Percentiles rank a stretch among this genome's conserved stretches.
Conservation (phyloP, 768 basidiomycete species). For the Daedaleopsis sinensis region DNA sequence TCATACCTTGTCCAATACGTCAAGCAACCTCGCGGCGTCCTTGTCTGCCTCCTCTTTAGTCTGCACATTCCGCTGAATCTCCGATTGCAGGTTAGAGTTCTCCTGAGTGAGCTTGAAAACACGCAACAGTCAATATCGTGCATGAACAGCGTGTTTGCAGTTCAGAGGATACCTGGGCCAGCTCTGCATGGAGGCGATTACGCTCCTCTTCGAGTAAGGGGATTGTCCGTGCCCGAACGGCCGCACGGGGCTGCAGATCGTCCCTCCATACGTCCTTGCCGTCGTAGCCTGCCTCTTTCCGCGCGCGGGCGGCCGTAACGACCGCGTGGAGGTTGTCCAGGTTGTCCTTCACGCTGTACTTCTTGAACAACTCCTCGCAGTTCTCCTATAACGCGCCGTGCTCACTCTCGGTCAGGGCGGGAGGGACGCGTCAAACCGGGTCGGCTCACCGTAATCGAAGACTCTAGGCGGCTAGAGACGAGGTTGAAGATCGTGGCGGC, state of each 20-base stretch:
- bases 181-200: constrained; percentile 39
- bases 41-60: constrained; percentile 50
- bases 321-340: constrained; percentile 72
- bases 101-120: constrained; percentile 57
- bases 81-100: constrained; percentile 49
- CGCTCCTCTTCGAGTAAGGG: constrained; percentile 55
- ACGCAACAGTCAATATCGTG: not conserved
- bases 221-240: constrained; percentile 63
- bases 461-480: constrained; percentile 73
- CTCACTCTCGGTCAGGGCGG: not conserved
- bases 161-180: constrained; percentile 37
- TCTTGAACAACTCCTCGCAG: constrained; percentile 68
- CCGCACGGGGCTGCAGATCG: constrained; percentile 61
- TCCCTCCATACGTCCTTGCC: constrained; percentile 67
- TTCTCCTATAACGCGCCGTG: constrained; percentile 47
- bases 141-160: not conserved
- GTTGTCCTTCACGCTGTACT: constrained; percentile 68
- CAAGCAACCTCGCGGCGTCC: constrained; percentile 49
- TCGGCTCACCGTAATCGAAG: constrained; percentile 48
- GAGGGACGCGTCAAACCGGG: not conserved
- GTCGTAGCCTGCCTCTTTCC: constrained; percentile 45
- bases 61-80: constrained; percentile 51
- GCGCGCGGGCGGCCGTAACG: constrained; percentile 65
- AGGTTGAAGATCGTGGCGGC: constrained; percentile 47
- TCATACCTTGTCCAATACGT: constrained; percentile 56